A percentile compares a stretch with the other conserved stretches of the same genome.
phyloP scores from a whole-genome alignment of 306 rosid species.

The Rosa rugosa region DNA sequence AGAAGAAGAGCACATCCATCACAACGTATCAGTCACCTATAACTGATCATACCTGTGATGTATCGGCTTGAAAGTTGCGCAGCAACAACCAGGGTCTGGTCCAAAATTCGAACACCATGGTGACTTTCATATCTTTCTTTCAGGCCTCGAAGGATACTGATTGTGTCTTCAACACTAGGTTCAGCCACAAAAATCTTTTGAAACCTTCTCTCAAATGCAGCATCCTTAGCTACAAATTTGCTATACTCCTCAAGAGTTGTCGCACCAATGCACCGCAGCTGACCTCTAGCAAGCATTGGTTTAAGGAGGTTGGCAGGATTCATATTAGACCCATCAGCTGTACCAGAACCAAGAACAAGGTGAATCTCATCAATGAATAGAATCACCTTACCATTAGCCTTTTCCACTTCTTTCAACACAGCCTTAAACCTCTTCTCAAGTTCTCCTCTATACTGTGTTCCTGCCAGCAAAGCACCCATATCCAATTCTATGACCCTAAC shows the following conservation, averaged over 20 bases:
- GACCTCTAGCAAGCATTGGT: constrained; percentile 25
- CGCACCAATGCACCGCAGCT: no score
- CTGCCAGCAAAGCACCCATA: constrained; percentile 89
- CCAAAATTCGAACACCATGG: constrained; percentile 83
- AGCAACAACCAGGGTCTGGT: constrained; percentile 75
- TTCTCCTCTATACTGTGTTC: constrained; percentile 83
- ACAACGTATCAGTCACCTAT: no score
- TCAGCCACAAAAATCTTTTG: constrained; percentile 95
- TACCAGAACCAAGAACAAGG: constrained; percentile 87
- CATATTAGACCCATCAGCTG: constrained; percentile 79
- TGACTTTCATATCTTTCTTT: constrained; percentile 86
- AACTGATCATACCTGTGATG: constrained; percentile 45
- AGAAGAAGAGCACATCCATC: no score
- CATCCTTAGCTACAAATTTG: constrained; percentile 61
- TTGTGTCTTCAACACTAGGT: constrained; percentile 75
- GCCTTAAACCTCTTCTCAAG: constrained; percentile 82
- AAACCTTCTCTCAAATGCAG: constrained; percentile 88
- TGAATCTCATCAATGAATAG: constrained; percentile 88
- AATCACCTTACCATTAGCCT: constrained; percentile 83
- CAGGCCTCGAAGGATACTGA: constrained; percentile 82
- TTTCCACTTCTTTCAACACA: constrained; percentile 86
- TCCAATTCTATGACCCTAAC: no score
- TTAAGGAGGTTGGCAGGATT: constrained; percentile 87
- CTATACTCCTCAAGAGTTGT: no score
- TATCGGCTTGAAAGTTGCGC: constrained; percentile 90